A percentile compares a stretch with the other conserved stretches of the same genome.
Evolutionary conservation across 495 filamentous ascomycete genomes (phyloP).

Genomic region (Tuber microsphaerosporum): DNA sequence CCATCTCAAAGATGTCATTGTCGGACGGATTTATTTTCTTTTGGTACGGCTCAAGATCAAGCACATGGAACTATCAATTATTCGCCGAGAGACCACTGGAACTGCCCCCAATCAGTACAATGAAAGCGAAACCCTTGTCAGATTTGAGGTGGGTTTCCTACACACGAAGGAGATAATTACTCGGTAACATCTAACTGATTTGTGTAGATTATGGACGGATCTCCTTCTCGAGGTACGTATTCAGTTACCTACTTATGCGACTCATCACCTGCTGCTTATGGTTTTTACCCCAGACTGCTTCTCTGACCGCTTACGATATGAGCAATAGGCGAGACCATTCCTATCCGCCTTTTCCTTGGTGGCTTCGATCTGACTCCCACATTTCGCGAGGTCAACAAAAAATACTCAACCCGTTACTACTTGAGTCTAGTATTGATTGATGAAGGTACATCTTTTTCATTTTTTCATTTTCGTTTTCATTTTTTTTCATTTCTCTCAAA

Average conservation of each 20-base stretch:
- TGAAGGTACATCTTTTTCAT: slow-evolving; percentile 57
- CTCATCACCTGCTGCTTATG: slow-evolving; percentile 9
- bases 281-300: slow-evolving; percentile 4
- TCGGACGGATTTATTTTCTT: slow-evolving; percentile 97
- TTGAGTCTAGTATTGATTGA: slow-evolving; percentile 93
- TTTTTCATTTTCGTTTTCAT: background rate
- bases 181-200: slow-evolving; percentile 19
- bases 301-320: slow-evolving; percentile 17
- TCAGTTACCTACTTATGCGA: slow-evolving; percentile 13
- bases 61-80: slow-evolving; percentile 99
- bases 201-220: slow-evolving; percentile 92
- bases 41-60: slow-evolving; percentile 98
- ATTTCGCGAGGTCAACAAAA: slow-evolving; percentile 99
- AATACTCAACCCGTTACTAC: slow-evolving; percentile 97
- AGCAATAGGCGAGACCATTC: slow-evolving; percentile 78
- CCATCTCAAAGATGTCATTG: slow-evolving; percentile 98
- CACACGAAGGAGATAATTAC: slow-evolving; percentile 5
- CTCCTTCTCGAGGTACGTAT: slow-evolving; percentile 71
- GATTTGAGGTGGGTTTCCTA: slow-evolving; percentile 71
- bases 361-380: slow-evolving; percentile 97
- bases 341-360: slow-evolving; percentile 93
- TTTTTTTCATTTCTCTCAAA: slow-evolving; percentile 3
- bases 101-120: slow-evolving; percentile 99
- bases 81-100: slow-evolving; percentile 91
- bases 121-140: slow-evolving; percentile 94